phyloP scores from a whole-genome alignment of 176 grass and related monocot genomes.

The Aegilops umbellulata region DNA sequence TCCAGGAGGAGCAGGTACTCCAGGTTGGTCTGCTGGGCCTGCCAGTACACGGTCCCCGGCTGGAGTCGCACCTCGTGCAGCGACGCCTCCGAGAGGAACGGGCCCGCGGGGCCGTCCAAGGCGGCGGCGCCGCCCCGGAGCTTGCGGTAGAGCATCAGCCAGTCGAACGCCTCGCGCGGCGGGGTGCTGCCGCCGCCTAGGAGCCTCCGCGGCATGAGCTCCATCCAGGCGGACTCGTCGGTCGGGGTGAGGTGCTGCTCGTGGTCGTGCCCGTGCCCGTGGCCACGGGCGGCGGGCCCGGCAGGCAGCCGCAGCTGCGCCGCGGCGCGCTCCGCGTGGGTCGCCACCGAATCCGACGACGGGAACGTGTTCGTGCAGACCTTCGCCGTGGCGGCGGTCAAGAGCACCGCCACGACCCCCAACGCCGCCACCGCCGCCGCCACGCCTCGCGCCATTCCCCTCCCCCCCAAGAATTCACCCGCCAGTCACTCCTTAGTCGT shows the following conservation, averaged over 20 bases:
- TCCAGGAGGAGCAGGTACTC: constrained; percentile 85
- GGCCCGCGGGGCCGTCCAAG: not conserved
- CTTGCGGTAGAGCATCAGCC: constrained; percentile 69
- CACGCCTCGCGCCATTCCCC: constrained; percentile 17
- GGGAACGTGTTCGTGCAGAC: constrained; percentile 61
- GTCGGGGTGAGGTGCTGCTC: constrained; percentile 55
- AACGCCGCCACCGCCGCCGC: not conserved
- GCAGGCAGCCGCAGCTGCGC: not conserved
- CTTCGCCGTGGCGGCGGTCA: constrained; percentile 30
- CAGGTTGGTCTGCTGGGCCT: constrained; percentile 79
- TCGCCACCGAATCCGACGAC: not conserved
- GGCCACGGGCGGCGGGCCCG: constrained; percentile 5
- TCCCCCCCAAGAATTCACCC: not conserved
- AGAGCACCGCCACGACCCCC: not conserved
- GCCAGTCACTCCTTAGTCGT: not conserved
- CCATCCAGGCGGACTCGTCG: constrained; percentile 78
- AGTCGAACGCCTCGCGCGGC: constrained; percentile 54
- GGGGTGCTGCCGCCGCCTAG: not conserved
- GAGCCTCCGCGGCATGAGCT: constrained; percentile 43
- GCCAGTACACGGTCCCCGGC: constrained; percentile 51
- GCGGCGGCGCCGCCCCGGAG: constrained; percentile 16
- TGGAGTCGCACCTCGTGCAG: constrained; percentile 68
- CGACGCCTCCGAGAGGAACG: constrained; percentile 57
- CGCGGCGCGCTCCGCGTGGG: constrained; percentile 58
- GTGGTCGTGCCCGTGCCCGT: not conserved